phyloP scores from a whole-genome alignment of 371 early-diverging fungal genomes.

The Rhizomucor pusillus region DNA sequence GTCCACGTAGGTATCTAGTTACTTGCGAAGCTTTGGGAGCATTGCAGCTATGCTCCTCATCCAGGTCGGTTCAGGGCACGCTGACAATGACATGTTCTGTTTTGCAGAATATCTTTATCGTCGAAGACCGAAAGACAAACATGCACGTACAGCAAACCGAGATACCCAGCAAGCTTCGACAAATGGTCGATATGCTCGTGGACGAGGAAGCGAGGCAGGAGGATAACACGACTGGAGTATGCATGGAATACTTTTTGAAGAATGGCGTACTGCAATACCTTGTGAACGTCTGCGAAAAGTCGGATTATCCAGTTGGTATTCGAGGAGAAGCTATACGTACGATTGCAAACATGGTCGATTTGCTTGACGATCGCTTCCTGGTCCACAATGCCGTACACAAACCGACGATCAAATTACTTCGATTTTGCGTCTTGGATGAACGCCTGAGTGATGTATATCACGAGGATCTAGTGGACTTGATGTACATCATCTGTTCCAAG shows the following conservation, averaged over 20 bases:
- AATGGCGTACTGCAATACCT: conserved; percentile 77
- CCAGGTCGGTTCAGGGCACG: neutral
- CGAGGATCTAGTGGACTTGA: conserved; percentile 83
- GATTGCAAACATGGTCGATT: conserved; percentile 78
- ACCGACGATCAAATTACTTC: conserved; percentile 78
- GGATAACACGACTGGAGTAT: conserved; percentile 75
- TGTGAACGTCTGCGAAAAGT: conserved; percentile 72
- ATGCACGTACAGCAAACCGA: conserved; percentile 73
- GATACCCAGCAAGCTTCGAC: conserved; percentile 72
- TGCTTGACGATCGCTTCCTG: conserved; percentile 84
- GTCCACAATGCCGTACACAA: conserved; percentile 89
- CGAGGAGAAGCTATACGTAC: conserved; percentile 81
- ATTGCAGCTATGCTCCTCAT: neutral
- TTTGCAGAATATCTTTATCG: conserved; percentile 55
- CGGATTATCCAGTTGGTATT: conserved; percentile 85
- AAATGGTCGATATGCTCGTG: conserved; percentile 87
- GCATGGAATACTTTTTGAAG: conserved; percentile 91
- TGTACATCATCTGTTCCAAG: conserved; percentile 88
- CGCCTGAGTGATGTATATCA: conserved; percentile 66
- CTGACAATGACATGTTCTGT: neutral
- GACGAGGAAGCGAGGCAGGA: conserved; percentile 84
- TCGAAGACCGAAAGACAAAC: conserved; percentile 54
- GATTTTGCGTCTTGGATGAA: conserved; percentile 64
- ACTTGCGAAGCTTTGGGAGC: neutral
- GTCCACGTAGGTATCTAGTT: conserved; percentile 65